phyloP scores from a whole-genome alignment of 2,329 filamentous ascomycete genomes.

The Penicillium corylophilum region DNA sequence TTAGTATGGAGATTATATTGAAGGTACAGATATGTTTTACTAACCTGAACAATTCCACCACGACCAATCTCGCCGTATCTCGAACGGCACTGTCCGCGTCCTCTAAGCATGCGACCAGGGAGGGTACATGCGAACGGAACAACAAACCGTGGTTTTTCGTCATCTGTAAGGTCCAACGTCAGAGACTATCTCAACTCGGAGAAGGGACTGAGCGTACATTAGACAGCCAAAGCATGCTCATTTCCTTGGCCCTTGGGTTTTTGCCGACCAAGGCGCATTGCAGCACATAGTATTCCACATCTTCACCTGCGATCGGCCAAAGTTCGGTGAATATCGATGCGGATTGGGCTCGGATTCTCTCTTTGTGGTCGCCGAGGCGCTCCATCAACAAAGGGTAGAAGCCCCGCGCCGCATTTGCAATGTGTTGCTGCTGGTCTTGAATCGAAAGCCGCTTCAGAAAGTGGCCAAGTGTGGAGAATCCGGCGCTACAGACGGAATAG shows the following conservation, averaged over 20 bases:
- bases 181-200: conserved; percentile 4
- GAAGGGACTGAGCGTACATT: conserved; percentile 53
- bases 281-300: conserved; percentile 78
- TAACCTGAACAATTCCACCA: conserved; percentile 83
- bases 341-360: conserved; percentile 75
- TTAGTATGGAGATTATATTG: conserved; percentile 6
- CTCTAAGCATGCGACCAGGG: conserved; percentile 81
- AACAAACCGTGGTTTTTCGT: conserved; percentile 74
- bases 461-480: conserved; percentile 84
- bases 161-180: conserved; percentile 56
- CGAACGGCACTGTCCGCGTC: conserved; percentile 86
- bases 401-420: conserved; percentile 66
- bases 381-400: conserved; percentile 77
- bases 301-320: conserved; percentile 65
- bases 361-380: conserved; percentile 82
- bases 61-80: conserved; percentile 76
- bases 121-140: conserved; percentile 79
- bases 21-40: conserved; percentile 18
- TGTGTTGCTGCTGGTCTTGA: conserved; percentile 73
- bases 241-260: conserved; percentile 81
- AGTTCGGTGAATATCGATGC: conserved; percentile 74
- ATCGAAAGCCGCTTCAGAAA: conserved; percentile 81
- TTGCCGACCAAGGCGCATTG: conserved; percentile 76
- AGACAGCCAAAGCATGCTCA: conserved; percentile 79
- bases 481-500: conserved; percentile 73